Evolutionary conservation across 768 basidiomycete species (phyloP).

Genomic region (Rhodotorula diobovata): DNA sequence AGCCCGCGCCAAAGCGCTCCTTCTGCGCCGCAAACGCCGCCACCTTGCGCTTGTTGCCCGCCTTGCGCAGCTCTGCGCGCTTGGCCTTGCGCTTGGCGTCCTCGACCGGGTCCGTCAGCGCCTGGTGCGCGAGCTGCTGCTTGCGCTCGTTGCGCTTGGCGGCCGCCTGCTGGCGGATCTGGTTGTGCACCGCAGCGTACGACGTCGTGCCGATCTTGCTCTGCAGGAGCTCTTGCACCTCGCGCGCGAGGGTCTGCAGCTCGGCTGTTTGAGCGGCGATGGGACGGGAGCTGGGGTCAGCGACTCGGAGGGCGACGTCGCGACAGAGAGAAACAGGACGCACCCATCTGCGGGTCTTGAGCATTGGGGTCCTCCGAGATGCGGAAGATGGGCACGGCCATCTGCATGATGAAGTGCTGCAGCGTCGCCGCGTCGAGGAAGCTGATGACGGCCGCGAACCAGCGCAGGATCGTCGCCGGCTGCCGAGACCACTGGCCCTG

Average conservation of each 20-base stretch:
- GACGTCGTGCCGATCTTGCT: slow-evolving; percentile 78
- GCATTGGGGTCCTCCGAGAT: slow-evolving; percentile 81
- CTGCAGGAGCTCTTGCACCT: slow-evolving; percentile 83
- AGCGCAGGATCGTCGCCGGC: slow-evolving; percentile 72
- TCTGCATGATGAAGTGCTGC: slow-evolving; percentile 71
- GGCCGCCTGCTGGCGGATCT: slow-evolving; percentile 67
- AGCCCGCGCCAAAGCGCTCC: slow-evolving; percentile 23
- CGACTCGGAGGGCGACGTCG: not conserved
- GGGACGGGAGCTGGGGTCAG: not conserved
- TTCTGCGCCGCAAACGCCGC: slow-evolving; percentile 37
- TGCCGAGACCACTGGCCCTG: slow-evolving; percentile 80
- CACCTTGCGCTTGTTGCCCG: slow-evolving; percentile 40
- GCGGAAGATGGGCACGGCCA: slow-evolving; percentile 79
- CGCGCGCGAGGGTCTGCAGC: slow-evolving; percentile 69
- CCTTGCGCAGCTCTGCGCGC: slow-evolving; percentile 35
- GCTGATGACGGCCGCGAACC: slow-evolving; percentile 88
- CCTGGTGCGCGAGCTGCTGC: slow-evolving; percentile 55
- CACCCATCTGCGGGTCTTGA: slow-evolving; percentile 72
- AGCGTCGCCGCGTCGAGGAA: slow-evolving; percentile 60
- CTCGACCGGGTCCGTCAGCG: slow-evolving; percentile 40
- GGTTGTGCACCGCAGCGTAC: slow-evolving; percentile 73
- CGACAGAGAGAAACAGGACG: slow-evolving; percentile 41
- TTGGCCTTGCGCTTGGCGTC: slow-evolving; percentile 38
- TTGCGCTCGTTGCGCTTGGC: slow-evolving; percentile 68
- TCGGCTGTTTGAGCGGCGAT: slow-evolving; percentile 58